These are phyloP conservation scores for Rhizophagus clarus DNA, from an alignment of 192 early-diverging fungal species.

Conservation along the genomic window DNA sequence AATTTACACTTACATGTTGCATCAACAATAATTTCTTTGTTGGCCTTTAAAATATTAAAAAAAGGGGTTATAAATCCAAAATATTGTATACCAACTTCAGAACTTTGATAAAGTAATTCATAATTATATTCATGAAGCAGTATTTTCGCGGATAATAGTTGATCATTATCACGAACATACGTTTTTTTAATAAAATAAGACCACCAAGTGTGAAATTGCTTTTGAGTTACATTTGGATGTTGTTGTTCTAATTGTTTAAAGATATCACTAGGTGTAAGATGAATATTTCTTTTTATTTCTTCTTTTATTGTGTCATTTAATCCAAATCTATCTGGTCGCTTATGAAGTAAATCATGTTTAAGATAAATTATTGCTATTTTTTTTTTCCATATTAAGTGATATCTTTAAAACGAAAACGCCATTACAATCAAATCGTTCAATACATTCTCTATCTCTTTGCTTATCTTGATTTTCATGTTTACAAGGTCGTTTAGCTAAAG, in stretches of 20 bases:
- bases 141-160: not conserved
- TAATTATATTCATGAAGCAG: not conserved
- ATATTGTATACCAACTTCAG: not conserved
- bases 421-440: not conserved
- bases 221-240: not conserved
- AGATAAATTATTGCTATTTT: not conserved
- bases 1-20: not conserved
- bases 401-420: not conserved
- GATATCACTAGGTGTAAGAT: not conserved
- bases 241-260: not conserved
- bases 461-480: not conserved
- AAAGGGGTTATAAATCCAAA: conserved; percentile 1
- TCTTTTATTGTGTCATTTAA: not conserved
- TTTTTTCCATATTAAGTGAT: not conserved
- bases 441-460: not conserved
- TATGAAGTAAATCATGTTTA: not conserved
- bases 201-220: not conserved
- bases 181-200: not conserved
- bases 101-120: not conserved
- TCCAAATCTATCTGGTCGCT: not conserved
- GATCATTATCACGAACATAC: not conserved
- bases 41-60: not conserved
- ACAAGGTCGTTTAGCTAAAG: not conserved
- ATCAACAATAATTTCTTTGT: conserved; percentile 4
- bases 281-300: not conserved